Evolutionary conservation across 768 basidiomycete species (phyloP).

Genomic region (Hygrophoropsis aurantiaca): DNA sequence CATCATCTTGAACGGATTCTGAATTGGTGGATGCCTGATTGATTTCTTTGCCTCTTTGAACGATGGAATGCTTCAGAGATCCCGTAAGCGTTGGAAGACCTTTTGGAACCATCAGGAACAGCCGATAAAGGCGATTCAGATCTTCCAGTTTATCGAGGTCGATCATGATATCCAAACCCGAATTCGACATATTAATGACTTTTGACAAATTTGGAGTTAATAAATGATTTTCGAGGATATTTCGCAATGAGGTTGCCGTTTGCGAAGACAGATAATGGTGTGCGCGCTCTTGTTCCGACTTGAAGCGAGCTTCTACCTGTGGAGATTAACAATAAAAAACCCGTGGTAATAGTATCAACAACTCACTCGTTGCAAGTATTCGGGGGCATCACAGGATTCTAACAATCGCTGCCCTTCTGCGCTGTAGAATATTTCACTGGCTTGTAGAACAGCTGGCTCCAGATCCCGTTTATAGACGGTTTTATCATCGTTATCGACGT

Average conservation of each 20-base stretch:
- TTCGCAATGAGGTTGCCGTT: slow-evolving; percentile 65
- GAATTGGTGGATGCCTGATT: slow-evolving; percentile 59
- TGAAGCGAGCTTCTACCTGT: slow-evolving; percentile 79
- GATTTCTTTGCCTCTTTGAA: slow-evolving; percentile 73
- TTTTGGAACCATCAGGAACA: slow-evolving; percentile 65
- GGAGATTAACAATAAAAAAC: slow-evolving; percentile 11
- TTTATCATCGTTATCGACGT: slow-evolving; percentile 44
- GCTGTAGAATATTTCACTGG: slow-evolving; percentile 79
- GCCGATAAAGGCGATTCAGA: slow-evolving; percentile 72
- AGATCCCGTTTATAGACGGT: slow-evolving; percentile 83
- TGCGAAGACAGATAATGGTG: slow-evolving; percentile 82
- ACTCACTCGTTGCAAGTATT: slow-evolving; percentile 78
- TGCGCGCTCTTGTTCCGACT: slow-evolving; percentile 80
- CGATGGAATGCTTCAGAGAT: slow-evolving; percentile 70
- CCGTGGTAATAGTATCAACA: not conserved
- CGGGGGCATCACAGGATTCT: slow-evolving; percentile 73
- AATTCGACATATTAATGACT: slow-evolving; percentile 76
- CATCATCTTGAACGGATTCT: slow-evolving; percentile 35
- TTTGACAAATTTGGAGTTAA: slow-evolving; percentile 74
- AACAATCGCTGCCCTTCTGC: slow-evolving; percentile 71
- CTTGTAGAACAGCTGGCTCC: slow-evolving; percentile 76
- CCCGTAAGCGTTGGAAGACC: slow-evolving; percentile 67
- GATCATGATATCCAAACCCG: slow-evolving; percentile 86
- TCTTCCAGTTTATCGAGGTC: slow-evolving; percentile 77
- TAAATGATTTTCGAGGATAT: slow-evolving; percentile 76